Evolutionary conservation across 2,329 filamentous ascomycete genomes (phyloP), one percentile per base, ranked within the genome.

Genomic region (Pseudopithomyces maydicus): DNA sequence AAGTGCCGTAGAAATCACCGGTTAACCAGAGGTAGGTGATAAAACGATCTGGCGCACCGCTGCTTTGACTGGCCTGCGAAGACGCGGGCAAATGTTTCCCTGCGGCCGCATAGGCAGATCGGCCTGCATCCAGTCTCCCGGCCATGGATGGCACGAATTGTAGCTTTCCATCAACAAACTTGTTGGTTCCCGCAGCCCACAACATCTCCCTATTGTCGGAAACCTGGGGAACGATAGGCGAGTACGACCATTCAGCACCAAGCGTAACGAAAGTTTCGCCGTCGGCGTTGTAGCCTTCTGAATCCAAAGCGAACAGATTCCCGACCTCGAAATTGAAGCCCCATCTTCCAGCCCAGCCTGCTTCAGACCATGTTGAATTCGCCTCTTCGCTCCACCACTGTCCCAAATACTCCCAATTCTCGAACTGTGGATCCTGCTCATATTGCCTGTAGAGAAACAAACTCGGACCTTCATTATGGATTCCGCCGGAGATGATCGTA

Each of bases 271-370:
- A 78, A 2, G 77, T 65, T 15, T 79, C 73, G 14, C 77, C 79
- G 2, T 74, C 65, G 4, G 70, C 56, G 48, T 74, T 78, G 49
- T 78, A 79, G 11, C 78, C 78, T 4, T 73, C 54, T 19, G 73
- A 66, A 15, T 78, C 73, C 2, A 82, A 62, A 14, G 71, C 65
- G 61, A 81, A 80, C 15, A 79, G 58, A 39, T 81, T 81, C 19
- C 59, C 69, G 11, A 80, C 77, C 61, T 82, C 80, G 41, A 80
- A 81, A 57, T 82, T 82, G 69, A 73, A 81, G 0, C 64, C 64
- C 65, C 65, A 69, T n/a, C 66, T 61, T 43, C 63, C 65, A 11
- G 63, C 62, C 63, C 66, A 69, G 1, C 56, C 59, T 19, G 43
- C 52, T 39, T 66, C 62, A 2, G 61, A 64, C 64, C 65, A 69